Evolutionary conservation across 2,329 filamentous ascomycete species (phyloP).

Genomic region (Venturia asperata): DNA sequence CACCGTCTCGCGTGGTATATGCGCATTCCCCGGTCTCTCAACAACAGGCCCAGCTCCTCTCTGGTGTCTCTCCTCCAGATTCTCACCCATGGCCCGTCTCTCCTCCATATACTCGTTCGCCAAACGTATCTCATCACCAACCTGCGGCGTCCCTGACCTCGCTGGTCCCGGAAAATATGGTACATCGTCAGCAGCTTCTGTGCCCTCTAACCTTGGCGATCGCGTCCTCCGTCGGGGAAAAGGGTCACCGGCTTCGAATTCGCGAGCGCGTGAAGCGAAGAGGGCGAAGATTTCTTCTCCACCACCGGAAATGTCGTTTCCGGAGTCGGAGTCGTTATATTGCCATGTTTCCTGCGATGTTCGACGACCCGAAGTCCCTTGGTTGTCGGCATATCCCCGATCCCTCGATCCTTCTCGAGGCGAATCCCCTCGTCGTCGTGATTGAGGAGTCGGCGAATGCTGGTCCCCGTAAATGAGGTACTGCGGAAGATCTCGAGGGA

Average conservation of each 20-base stretch:
- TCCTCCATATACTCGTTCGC: background rate
- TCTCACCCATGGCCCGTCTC: background rate
- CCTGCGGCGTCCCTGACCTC: background rate
- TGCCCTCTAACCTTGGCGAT: background rate
- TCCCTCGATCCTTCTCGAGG: no score
- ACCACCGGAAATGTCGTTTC: background rate
- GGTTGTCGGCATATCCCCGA: background rate
- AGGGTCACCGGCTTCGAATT: background rate
- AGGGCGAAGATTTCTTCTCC: background rate
- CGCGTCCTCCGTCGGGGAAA: background rate
- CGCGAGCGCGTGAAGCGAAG: background rate
- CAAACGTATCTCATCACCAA: background rate
- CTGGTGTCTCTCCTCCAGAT: background rate
- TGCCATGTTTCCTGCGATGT: background rate
- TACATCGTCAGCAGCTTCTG: background rate
- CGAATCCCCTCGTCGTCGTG: background rate
- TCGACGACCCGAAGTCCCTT: background rate
- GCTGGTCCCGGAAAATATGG: background rate
- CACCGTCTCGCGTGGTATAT: background rate
- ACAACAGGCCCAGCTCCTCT: background rate
- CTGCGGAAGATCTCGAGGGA: background rate
- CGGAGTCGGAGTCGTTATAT: slow-evolving; percentile 5
- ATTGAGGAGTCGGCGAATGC: background rate
- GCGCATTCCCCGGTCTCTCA: background rate
- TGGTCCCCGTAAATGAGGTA: background rate